These are phyloP conservation scores for Colletotrichum karsti DNA, from an alignment of 2,329 filamentous ascomycete genomes.

Conservation along the genomic window DNA sequence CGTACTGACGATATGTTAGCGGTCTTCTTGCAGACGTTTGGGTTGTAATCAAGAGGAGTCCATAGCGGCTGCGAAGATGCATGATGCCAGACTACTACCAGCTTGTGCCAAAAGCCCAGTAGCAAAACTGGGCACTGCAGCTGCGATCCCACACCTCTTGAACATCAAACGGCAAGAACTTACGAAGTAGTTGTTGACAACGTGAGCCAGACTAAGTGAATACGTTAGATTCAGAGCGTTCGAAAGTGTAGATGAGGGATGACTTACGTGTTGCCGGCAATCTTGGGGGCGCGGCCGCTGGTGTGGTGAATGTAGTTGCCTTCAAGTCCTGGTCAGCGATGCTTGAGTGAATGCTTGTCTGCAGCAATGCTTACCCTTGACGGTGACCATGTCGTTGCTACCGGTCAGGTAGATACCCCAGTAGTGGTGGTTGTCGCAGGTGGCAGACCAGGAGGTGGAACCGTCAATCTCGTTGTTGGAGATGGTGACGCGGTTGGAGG, in stretches of 20 bases:
- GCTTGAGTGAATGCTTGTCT: not conserved
- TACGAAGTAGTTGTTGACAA: conserved; percentile 68
- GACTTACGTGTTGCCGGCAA: conserved; percentile 62
- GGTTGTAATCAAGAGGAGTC: too few relatives aligned
- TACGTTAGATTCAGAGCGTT: too few relatives aligned
- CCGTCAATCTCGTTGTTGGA: conserved; percentile 70
- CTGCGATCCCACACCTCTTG: too few relatives aligned
- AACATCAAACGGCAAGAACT: not conserved
- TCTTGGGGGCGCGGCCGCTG: conserved; percentile 65
- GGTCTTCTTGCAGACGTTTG: not conserved
- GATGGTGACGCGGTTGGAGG: conserved; percentile 65
- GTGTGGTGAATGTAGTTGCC: conserved; percentile 68
- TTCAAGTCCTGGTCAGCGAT: not conserved
- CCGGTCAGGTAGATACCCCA: conserved; percentile 67
- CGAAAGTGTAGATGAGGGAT: too few relatives aligned
- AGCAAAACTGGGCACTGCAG: too few relatives aligned
- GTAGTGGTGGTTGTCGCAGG: conserved; percentile 68
- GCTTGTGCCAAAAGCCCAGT: too few relatives aligned
- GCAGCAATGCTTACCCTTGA: conserved; percentile 46
- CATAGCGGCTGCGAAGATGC: too few relatives aligned
- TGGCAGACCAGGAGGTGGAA: conserved; percentile 59
- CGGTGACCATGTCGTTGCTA: conserved; percentile 62
- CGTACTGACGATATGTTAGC: conserved; percentile 39
- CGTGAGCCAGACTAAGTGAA: conserved; percentile 47
- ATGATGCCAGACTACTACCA: too few relatives aligned